Evolutionary conservation across 1,284 basidiomycete genomes (phyloP).

Genomic region (Exobasidium rhododendri): DNA sequence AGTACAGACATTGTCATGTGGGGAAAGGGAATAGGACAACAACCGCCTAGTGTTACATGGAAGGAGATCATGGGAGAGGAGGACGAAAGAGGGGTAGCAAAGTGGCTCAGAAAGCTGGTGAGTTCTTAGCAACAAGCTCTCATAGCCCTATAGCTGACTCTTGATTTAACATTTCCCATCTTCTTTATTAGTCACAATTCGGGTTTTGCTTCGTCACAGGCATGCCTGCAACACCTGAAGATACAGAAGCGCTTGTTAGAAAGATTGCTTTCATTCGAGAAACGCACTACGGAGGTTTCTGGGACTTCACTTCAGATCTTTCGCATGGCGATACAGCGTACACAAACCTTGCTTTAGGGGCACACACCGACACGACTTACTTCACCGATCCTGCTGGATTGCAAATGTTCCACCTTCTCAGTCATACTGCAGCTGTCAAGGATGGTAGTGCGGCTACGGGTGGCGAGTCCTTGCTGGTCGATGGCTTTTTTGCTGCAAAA

Average conservation of each 20-base stretch:
- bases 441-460: conserved; percentile 63
- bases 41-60: conserved; percentile 73
- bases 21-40: conserved; percentile 72
- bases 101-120: conserved; percentile 80
- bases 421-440: conserved; percentile 44
- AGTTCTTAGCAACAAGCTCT: conserved; percentile 45
- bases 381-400: conserved; percentile 68
- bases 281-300: conserved; percentile 88
- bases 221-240: conserved; percentile 75
- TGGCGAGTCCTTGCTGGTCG: conserved; percentile 83
- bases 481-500: conserved; percentile 87
- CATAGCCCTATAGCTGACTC: background rate
- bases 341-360: conserved; percentile 78
- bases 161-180: conserved; percentile 1
- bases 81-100: conserved; percentile 68
- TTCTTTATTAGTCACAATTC: conserved; percentile 57
- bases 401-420: conserved; percentile 90
- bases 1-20: conserved; percentile 61
- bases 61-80: conserved; percentile 69
- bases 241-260: conserved; percentile 73
- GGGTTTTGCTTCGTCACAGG: conserved; percentile 85
- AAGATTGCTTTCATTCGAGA: conserved; percentile 85
- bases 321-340: conserved; percentile 79
- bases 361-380: conserved; percentile 95
- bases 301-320: conserved; percentile 92